These are phyloP conservation scores for Yarrowia divulgata DNA, from an alignment of 805 yeast genomes.

Conservation along the genomic window DNA sequence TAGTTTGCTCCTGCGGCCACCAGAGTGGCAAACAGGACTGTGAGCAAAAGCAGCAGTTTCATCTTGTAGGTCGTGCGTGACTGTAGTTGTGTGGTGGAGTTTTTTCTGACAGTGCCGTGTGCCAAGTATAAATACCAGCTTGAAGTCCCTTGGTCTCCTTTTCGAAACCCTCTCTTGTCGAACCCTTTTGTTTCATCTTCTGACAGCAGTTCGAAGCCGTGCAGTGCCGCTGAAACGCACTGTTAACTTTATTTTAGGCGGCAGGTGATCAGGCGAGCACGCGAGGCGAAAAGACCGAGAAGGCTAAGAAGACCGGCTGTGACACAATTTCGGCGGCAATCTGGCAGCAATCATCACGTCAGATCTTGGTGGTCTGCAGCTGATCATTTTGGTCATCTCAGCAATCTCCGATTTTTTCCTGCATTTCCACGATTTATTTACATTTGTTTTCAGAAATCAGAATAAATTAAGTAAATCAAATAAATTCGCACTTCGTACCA, in stretches of 20 bases:
- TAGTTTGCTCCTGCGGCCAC: neutral
- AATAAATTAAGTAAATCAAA: no score
- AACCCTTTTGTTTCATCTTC: conserved; percentile 19
- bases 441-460: no score
- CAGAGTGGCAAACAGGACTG: conserved; percentile 2
- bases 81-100: neutral
- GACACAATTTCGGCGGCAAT: no score
- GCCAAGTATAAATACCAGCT: neutral
- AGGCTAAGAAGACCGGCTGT: no score
- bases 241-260: neutral
- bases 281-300: no score
- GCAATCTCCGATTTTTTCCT: no score
- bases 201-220: conserved; percentile 14
- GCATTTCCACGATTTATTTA: no score
- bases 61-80: neutral
- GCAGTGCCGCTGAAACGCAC: conserved; percentile 9
- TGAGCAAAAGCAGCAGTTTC: neutral
- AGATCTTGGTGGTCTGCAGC: no score
- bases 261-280: neutral
- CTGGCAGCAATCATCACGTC: neutral
- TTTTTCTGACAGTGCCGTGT: no score
- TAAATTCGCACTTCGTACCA: no score
- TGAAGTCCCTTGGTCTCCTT: neutral
- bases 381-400: no score
- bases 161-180: neutral